Base-by-base conservation (phyloP, 202 grass and related monocot genomes). In the Hordeum pubiflorum region DNA sequence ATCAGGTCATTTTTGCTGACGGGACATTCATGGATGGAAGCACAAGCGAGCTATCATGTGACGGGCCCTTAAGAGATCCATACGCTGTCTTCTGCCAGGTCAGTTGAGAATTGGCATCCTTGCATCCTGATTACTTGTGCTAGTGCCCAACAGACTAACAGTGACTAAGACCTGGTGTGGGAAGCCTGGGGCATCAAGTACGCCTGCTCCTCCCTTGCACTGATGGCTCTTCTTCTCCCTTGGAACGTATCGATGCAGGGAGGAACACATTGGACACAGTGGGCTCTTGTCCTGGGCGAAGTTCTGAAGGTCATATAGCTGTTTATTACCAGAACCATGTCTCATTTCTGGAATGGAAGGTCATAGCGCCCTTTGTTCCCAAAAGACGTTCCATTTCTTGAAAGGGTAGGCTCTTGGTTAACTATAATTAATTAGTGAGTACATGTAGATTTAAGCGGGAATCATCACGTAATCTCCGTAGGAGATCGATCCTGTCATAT, bases 261-360 rank as follows among this genome's bases (percentile, higher is more conserved):
- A 72, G 95, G 94, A 87, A 94, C 94, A 20, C 90, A 97, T 69
- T 97, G 94, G 94, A 94, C 90, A n/a, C 91, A 97, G 24, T 97
- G 94, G 89, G 91, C 91, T 31, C 88, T 92, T 88, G 92, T 94
- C 69, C 87, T 97, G 13, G 72, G 89, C 37, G 89, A 92, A 84
- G 86, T 93, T 76, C 58, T 97, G 21, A 89, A 83, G 58, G 88
- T 87, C 65, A 82, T 94, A 55, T 97, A 85, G 74, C 36, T 37
- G 36, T 37, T 8, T 37, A 5, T 37, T 37, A 36, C 34, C 34
- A 36, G 34, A 34, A 34, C 31, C 4, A 34, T 34, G 33, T 34
- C 33, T 6, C 33, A 34, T 34, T 34, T 34, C 33, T 34, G 4
- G 4, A 34, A 4, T 34, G 33, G 33, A 37, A 10, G 38, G 38